Evolutionary conservation across 1,284 basidiomycete genomes (phyloP).

Genomic region (Trichosporon sp.): DNA sequence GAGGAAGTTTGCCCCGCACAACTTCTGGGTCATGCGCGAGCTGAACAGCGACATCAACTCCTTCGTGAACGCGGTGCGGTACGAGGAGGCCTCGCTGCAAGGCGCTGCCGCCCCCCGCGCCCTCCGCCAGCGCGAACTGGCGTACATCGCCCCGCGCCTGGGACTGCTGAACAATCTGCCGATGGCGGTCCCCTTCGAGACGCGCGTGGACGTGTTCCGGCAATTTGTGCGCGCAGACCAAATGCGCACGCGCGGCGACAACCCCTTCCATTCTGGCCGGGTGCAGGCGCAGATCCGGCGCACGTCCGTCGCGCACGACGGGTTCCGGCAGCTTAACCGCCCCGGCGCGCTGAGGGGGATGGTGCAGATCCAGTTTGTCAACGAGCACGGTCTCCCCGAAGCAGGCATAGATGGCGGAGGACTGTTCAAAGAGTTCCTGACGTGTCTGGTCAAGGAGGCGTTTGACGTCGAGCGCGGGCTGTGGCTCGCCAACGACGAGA

Average conservation of each 20-base stretch:
- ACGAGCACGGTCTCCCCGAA: conserved; percentile 64
- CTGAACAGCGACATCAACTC: conserved; percentile 70
- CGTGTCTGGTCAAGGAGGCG: conserved; percentile 86
- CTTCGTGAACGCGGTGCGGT: conserved; percentile 89
- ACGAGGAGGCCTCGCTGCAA: conserved; percentile 58
- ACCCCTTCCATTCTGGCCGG: conserved; percentile 32
- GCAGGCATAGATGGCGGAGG: conserved; percentile 78
- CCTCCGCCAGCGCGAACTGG: conserved; percentile 64
- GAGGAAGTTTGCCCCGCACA: conserved; percentile 72
- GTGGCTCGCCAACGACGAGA: conserved; percentile 85
- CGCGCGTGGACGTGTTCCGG: conserved; percentile 85
- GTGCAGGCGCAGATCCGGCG: conserved; percentile 68
- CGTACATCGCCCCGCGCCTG: conserved; percentile 77
- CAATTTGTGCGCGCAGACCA: conserved; percentile 66
- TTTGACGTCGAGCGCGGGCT: conserved; percentile 93
- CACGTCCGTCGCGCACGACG: conserved; percentile 79
- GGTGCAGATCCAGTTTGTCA: conserved; percentile 85
- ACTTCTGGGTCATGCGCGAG: conserved; percentile 80
- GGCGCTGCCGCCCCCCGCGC: conserved; percentile 24
- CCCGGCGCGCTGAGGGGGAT: conserved; percentile 75
- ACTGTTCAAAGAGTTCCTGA: conserved; percentile 97
- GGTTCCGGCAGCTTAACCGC: conserved; percentile 68
- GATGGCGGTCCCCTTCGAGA: conserved; percentile 91
- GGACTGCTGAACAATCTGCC: conserved; percentile 94
- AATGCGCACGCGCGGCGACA: conserved; percentile 40